Evolutionary conservation across 192 early-diverging fungal species (phyloP).

Genomic region (Coemansia sp.): DNA sequence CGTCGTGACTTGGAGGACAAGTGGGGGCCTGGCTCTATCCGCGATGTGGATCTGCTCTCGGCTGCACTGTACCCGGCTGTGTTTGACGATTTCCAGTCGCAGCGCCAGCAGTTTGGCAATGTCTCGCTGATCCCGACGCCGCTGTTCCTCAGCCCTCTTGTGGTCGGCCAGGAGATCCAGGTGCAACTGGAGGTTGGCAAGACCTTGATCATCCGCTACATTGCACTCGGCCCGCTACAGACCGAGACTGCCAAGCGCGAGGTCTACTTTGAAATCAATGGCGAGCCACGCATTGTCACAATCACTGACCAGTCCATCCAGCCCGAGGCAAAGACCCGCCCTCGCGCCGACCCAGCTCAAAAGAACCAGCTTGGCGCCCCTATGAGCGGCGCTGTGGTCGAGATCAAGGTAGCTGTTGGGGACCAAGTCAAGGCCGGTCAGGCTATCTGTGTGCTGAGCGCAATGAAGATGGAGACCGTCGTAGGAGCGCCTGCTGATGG

Average conservation of each 20-base stretch:
- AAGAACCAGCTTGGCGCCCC: slow-evolving; percentile 88
- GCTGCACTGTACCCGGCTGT: slow-evolving; percentile 94
- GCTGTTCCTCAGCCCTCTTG: slow-evolving; percentile 83
- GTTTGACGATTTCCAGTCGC: slow-evolving; percentile 77
- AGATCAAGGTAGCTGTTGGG: slow-evolving; percentile 83
- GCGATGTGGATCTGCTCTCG: slow-evolving; percentile 82
- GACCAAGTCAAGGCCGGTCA: slow-evolving; percentile 83
- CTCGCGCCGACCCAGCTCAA: slow-evolving; percentile 71
- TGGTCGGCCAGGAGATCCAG: slow-evolving; percentile 86
- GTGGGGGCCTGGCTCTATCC: slow-evolving; percentile 72
- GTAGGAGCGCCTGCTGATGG: slow-evolving; percentile 78
- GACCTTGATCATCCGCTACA: slow-evolving; percentile 83
- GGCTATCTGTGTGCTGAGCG: slow-evolving; percentile 85
- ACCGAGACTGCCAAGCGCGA: slow-evolving; percentile 73
- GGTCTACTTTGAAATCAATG: slow-evolving; percentile 95
- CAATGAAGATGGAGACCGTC: slow-evolving; percentile 99
- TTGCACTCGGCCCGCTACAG: slow-evolving; percentile 81
- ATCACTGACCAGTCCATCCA: slow-evolving; percentile 63
- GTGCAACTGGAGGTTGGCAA: slow-evolving; percentile 85
- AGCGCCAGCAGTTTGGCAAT: slow-evolving; percentile 78
- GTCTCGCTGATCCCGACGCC: slow-evolving; percentile 87
- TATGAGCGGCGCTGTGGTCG: slow-evolving; percentile 95
- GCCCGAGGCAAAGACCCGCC: slow-evolving; percentile 61
- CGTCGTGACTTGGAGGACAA: slow-evolving; percentile 76
- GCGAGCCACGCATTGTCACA: slow-evolving; percentile 85